Evolutionary conservation across 1,139 yeast genomes (phyloP), one percentile per base, ranked within the genome.

Genomic region (Candida freyschussii): DNA sequence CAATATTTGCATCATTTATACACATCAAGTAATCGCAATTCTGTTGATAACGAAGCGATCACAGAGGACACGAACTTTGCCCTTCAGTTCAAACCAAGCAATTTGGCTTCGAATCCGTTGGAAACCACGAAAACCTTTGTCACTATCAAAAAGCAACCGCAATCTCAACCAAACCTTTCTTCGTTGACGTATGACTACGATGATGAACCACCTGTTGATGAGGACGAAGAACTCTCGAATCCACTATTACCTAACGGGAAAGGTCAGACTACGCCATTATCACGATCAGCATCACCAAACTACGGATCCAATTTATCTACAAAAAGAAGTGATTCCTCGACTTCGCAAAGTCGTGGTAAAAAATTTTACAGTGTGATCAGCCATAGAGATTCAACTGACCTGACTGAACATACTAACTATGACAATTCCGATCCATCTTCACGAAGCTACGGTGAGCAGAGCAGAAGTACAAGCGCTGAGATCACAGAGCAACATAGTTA

Each of bases 61-160:
- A 6, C 16, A 19, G 19, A n/a, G 23, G 19, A 8, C 12, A 17
- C 26, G 15, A 17, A 17, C 24, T 19, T 23, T 10, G 19, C 54
- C 6, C 28, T 42, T 13, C 48, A 41, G 11, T 45, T 65, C 30
- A 60, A 63, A 47, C 85, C 85, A 3, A 70, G 73, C 27, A 89
- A 89, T 55, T 75, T 77, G 24, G 96, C 96, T 1, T 65, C 81
- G 12, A 83, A 87, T 53, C 97, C 97, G 4, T 63, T 82, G 40
- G 75, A 74, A 35, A 81, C 94, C 1, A 71, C 67, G 29, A 85
- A 82, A 48, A 56, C 81, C 6, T 79, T 74, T 57, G 84, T 81
- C 15, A 78, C 78, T 12, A 80, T 81, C 45, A 81, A 81, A 54
- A 67, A 75, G 43, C 83, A 51, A 40, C 53, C 47, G 13, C 39